Base-by-base conservation (phyloP, 306 rosid species). In the Vigna mungo region DNA sequence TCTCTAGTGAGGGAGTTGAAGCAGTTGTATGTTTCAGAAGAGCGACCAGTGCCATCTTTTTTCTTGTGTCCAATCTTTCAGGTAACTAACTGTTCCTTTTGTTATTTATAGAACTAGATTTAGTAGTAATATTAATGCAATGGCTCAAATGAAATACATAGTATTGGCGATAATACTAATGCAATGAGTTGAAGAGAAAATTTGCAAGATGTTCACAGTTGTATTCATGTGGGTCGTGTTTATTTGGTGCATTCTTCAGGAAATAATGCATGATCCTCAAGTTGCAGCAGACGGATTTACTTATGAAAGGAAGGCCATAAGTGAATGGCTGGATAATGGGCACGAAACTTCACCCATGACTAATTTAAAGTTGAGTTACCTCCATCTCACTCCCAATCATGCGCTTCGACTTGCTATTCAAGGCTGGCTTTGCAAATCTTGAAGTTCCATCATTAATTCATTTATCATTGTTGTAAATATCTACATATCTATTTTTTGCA, bases 261-360 rank as follows among this genome's bases (percentile, higher is more conserved):
- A 92, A 78, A 89, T 89, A 74, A 92, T 92, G 97, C 85, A 82
- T 4, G 92, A 92, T 68, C 97, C 97, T 20, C 92, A 85, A 64
- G 86, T 92, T 68, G 97, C 94, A 32, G 96, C 92, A 11, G 97
- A 90, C 25, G 97, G 96, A 71, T 90, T 87, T 80, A 90, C 97
- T 4, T 92, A 92, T 17, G 97, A 92, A 82, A 88, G 94, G 49
- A 91, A 90, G 77, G 97, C 97, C 34, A 82, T 90, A 43, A 77
- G 80, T 6, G 88, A 86, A 64, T 90, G 97, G 96, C 62, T 90
- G 71, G 84, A 81, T 68, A 85, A 83, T 65, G 90, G 92, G 36
- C 88, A 84, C 3, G 88, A 89, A 21, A 89, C 94, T 32, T 92
- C 96, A 71, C 96, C 96, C 0, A 90, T 92, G 96, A 90, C 94